Base-by-base conservation (phyloP, 2,329 filamentous ascomycete genomes). In the Colletotrichum euphorbiae region DNA sequence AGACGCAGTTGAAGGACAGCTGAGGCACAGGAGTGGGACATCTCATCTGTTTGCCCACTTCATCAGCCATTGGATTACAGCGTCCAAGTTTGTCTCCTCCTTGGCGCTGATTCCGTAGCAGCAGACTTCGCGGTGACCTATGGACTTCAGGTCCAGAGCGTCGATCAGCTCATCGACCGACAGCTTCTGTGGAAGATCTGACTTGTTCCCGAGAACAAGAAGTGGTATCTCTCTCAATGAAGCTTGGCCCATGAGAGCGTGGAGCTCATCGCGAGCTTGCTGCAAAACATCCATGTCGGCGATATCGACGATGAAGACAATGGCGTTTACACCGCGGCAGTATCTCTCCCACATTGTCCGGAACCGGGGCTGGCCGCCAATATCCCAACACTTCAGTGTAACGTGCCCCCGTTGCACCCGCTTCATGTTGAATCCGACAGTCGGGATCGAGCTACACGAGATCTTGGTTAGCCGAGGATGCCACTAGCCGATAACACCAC, bases 281-380 rank as follows among this genome's bases (percentile, higher is more conserved):
- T 93, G 91, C 67, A 98, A 86, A 65, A 93, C 88, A 60, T 89
- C 88, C 71, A 87, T 85, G 80, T 99, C 96, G 73, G 95, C 94
- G 72, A 97, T 97, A 79, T 99, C 96, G 76, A 98, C 94, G 78
- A 99, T 97, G 82, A 98, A 99, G 72, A 99, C 93, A 74, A 99
- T 98, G 74, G 95, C 95, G 82, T 97, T 97, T 73, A 98, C 96
- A 59, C 94, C 96, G 71, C 94, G 93, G 82, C 96, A 98, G 80
- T 99, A 99, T 77, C 96, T 88, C 85, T 99, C 96, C 96, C 96
- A 99, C 96, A 99, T 99, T 74, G 93, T 93, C 76, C 96, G 92
- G 83, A 98, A 99, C 72, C 95, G 89, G 74, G 96, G 95, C 82
- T 99, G 96, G 61, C 96, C 96, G 74, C 96, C 96, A 72, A 99